phyloP scores from a whole-genome alignment of 768 basidiomycete genomes.

The Leccinum boreale region DNA sequence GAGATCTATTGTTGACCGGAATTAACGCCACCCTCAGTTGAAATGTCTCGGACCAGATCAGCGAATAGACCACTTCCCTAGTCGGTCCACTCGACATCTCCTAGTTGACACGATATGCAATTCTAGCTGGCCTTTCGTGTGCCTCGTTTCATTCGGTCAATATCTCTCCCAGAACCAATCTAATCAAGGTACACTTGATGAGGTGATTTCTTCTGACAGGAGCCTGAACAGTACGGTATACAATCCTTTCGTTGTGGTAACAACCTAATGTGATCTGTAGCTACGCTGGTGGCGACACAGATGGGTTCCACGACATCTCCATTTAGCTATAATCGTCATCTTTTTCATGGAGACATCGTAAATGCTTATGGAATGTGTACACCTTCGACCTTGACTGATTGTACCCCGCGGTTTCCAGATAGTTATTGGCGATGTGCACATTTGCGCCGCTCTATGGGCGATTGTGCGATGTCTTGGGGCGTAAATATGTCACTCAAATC shows the following conservation, averaged over 20 bases:
- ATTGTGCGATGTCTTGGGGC: conserved; percentile 70
- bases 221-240: conserved; percentile 44
- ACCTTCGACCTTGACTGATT: not conserved
- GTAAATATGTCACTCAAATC: conserved; percentile 61
- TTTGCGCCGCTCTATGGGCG: conserved; percentile 83
- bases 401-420: conserved; percentile 37
- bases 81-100: conserved; percentile 61
- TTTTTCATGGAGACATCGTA: conserved; percentile 57
- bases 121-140: conserved; percentile 69
- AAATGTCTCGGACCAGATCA: not conserved
- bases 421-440: conserved; percentile 73
- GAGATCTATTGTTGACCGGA: conserved; percentile 30
- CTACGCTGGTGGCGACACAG: conserved; percentile 78
- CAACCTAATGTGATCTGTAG: conserved; percentile 31
- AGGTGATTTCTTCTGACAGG: conserved; percentile 28
- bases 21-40: not conserved
- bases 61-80: not conserved
- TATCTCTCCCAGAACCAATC: conserved; percentile 5
- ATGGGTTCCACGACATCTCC: conserved; percentile 19
- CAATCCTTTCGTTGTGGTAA: not conserved
- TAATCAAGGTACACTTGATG: conserved; percentile 2
- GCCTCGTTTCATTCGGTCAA: conserved; percentile 72
- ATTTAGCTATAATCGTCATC: conserved; percentile 6
- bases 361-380: conserved; percentile 15
- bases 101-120: conserved; percentile 53